phyloP scores from a whole-genome alignment of 1,284 basidiomycete species.

The Cryptococcus deneoformans region DNA sequence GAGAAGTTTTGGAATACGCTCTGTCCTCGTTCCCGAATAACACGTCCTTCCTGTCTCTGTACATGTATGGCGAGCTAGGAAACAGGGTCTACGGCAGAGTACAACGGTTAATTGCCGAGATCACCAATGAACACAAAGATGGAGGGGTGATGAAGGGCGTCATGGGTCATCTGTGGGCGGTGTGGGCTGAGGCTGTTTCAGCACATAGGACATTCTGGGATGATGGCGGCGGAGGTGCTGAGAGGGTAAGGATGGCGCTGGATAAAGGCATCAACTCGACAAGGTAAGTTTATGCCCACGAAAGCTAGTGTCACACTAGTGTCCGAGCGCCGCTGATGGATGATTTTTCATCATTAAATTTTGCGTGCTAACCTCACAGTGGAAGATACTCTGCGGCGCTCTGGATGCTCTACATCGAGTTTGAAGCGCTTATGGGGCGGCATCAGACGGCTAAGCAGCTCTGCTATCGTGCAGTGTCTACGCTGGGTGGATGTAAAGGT shows the following conservation, averaged over 20 bases:
- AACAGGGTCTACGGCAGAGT: slow-evolving; percentile 49
- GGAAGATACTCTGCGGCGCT: slow-evolving; percentile 48
- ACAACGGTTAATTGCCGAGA: slow-evolving; percentile 34
- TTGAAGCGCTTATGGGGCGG: slow-evolving; percentile 68
- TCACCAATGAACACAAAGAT: slow-evolving; percentile 13
- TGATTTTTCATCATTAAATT: too few species aligned
- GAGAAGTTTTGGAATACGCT: slow-evolving; percentile 46
- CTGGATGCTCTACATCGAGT: slow-evolving; percentile 78
- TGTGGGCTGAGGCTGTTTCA: slow-evolving; percentile 43
- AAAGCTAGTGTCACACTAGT: background rate
- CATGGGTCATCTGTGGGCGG: slow-evolving; percentile 38
- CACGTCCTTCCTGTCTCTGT: slow-evolving; percentile 49
- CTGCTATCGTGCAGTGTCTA: slow-evolving; percentile 73
- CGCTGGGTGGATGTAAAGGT: slow-evolving; percentile 51
- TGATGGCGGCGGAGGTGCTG: slow-evolving; percentile 34
- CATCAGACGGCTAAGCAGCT: slow-evolving; percentile 68
- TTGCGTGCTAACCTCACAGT: slow-evolving; percentile 6
- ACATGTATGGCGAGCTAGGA: slow-evolving; percentile 47
- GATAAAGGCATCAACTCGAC: slow-evolving; percentile 35
- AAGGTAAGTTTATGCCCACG: slow-evolving; percentile 18
- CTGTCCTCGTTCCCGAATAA: slow-evolving; percentile 50
- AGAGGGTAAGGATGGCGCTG: slow-evolving; percentile 40
- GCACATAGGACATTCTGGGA: slow-evolving; percentile 40
- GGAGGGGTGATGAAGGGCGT: slow-evolving; percentile 13
- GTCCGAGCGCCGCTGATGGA: background rate